phyloP scores from a whole-genome alignment of 805 yeast genomes.

The Brettanomyces naardenensis region DNA sequence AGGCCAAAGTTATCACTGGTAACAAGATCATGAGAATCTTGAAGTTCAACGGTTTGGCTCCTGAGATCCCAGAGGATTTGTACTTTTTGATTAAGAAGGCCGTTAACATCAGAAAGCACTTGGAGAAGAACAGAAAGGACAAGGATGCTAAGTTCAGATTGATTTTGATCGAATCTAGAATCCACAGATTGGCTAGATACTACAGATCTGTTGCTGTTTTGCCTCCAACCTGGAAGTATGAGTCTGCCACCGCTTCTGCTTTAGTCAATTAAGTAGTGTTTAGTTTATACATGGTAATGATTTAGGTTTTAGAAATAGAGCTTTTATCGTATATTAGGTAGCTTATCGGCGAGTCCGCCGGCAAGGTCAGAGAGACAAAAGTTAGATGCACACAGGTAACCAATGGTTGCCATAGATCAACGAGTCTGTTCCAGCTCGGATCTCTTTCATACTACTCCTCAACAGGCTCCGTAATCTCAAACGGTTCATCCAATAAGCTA shows the following conservation, averaged over 20 bases:
- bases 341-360: too few relatives aligned
- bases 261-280: conserved; percentile 70
- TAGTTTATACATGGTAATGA: too few relatives aligned
- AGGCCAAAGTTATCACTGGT: conserved; percentile 95
- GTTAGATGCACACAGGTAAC: too few relatives aligned
- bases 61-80: conserved; percentile 99
- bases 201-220: conserved; percentile 99
- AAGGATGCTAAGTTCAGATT: conserved; percentile 99
- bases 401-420: too few relatives aligned
- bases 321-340: too few relatives aligned
- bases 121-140: conserved; percentile 99
- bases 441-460: neutral
- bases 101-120: conserved; percentile 99
- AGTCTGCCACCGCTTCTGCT: conserved; percentile 99
- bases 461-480: conserved; percentile 18
- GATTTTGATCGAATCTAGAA: conserved; percentile 99
- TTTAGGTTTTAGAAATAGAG: too few relatives aligned
- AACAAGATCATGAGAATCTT: conserved; percentile 99
- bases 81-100: conserved; percentile 99
- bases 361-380: too few relatives aligned
- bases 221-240: conserved; percentile 99
- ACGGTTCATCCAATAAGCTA: conserved; percentile 30
- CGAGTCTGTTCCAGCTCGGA: too few relatives aligned
- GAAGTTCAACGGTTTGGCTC: conserved; percentile 99
- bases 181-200: conserved; percentile 99